A percentile compares a stretch with the other conserved stretches of the same genome.
These are phyloP conservation scores for Wickerhamiella musiphila DNA, from an alignment of 805 yeast genomes.

Conservation along the genomic window DNA sequence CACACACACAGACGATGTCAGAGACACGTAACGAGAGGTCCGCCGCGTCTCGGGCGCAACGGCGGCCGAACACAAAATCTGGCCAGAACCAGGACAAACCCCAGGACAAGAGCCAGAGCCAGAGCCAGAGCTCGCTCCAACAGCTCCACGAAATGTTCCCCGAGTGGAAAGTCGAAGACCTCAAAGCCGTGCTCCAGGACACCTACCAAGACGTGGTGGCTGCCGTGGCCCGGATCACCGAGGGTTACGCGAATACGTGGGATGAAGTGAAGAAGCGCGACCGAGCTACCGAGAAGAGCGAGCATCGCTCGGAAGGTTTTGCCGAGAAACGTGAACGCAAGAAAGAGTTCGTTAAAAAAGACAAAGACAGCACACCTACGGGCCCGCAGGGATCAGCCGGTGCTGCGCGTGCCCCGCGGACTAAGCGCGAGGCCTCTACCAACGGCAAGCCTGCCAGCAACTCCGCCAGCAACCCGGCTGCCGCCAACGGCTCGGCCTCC, in stretches of 20 bases:
- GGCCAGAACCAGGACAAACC: slow-evolving; percentile 16
- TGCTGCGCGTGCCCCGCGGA: no score
- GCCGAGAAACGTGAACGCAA: slow-evolving; percentile 11
- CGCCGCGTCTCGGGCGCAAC: no score
- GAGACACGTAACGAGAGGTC: no score
- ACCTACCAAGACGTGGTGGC: slow-evolving; percentile 53
- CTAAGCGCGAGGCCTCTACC: slow-evolving; percentile 12
- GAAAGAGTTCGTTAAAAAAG: slow-evolving; percentile 6
- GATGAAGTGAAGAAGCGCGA: slow-evolving; percentile 54
- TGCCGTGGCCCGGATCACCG: slow-evolving; percentile 74
- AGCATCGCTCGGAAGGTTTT: background rate
- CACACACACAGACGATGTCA: no score
- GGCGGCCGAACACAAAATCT: no score
- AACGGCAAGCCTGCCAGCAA: slow-evolving; percentile 4
- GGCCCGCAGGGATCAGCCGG: slow-evolving; percentile 3
- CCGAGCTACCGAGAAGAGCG: slow-evolving; percentile 13
- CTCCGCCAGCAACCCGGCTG: slow-evolving; percentile 1
- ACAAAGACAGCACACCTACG: slow-evolving; percentile 7
- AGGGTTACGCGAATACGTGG: slow-evolving; percentile 85
- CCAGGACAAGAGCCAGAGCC: slow-evolving; percentile 20
- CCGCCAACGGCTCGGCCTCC: slow-evolving; percentile 13
- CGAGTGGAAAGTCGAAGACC: slow-evolving; percentile 82
- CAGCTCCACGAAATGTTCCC: slow-evolving; percentile 77
- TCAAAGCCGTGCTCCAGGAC: slow-evolving; percentile 58
- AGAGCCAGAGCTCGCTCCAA: slow-evolving; percentile 23